A percentile compares a stretch with the other conserved stretches of the same genome.
Evolutionary conservation across 2,329 filamentous ascomycete genomes (phyloP).

Genomic region (Colletotrichum shisoi): DNA sequence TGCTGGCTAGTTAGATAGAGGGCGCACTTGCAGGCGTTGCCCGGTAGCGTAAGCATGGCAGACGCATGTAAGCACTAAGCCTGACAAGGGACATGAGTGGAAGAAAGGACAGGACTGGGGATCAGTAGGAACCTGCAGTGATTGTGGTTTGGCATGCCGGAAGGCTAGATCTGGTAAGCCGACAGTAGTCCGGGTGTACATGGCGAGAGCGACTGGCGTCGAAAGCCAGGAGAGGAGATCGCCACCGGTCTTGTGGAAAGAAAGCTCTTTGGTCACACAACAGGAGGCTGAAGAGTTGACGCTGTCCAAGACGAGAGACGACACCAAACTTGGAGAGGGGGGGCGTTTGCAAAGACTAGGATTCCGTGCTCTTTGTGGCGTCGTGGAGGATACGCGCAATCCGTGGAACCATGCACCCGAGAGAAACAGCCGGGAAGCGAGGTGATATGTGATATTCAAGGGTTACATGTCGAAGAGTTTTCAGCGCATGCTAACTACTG

Average conservation of each 20-base stretch:
- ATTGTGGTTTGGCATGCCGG: neutral
- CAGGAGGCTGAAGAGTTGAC: neutral
- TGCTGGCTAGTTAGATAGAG: constrained; percentile 7
- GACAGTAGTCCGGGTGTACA: neutral
- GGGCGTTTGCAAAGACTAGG: too few relatives aligned
- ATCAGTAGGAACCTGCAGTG: constrained; percentile 3
- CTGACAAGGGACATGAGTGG: constrained; percentile 26
- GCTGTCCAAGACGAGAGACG: neutral
- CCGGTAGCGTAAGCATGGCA: constrained; percentile 27
- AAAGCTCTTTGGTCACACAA: neutral
- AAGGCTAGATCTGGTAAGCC: constrained; percentile 1
- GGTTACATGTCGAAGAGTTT: neutral
- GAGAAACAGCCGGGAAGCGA: neutral
- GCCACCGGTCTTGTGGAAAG: neutral
- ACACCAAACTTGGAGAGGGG: too few relatives aligned
- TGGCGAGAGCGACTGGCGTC: neutral
- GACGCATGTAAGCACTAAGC: constrained; percentile 33
- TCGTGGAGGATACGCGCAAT: too few relatives aligned
- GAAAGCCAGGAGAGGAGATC: neutral
- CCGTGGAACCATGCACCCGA: neutral
- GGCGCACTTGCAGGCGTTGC: constrained; percentile 23
- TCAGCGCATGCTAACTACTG: constrained; percentile 9
- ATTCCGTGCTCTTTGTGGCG: too few relatives aligned
- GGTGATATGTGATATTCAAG: neutral
- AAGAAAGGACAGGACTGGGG: constrained; percentile 15